Evolutionary conservation across 148 eudicot genomes (phyloP).

Genomic region (Chenopodium berlandieri): DNA sequence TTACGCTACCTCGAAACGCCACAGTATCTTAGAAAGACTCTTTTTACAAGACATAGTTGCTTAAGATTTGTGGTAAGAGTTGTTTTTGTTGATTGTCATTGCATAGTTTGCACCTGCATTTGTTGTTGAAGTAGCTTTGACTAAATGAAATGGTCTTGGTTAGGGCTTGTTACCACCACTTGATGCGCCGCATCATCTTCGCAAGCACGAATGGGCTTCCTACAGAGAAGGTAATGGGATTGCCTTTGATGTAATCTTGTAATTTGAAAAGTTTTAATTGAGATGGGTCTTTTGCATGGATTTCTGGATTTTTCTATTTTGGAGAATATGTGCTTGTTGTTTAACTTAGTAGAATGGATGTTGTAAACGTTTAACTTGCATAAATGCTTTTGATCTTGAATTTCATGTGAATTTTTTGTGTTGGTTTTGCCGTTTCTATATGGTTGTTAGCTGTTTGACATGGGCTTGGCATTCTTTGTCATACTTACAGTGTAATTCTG

Average conservation of each 20-base stretch:
- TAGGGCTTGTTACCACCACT: conserved; percentile 96
- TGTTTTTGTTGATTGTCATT: conserved; percentile 5
- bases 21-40: conserved; percentile 76
- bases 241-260: neutral
- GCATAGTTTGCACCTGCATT: neutral
- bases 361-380: neutral
- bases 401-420: neutral
- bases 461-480: neutral
- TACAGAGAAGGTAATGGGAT: conserved; percentile 73
- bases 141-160: conserved; percentile 10
- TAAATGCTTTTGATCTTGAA: neutral
- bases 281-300: neutral
- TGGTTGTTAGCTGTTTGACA: neutral
- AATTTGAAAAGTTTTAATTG: neutral
- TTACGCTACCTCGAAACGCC: conserved; percentile 92
- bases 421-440: neutral
- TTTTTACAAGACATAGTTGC: conserved; percentile 66
- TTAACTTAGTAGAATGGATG: neutral
- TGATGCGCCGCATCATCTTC: conserved; percentile 98
- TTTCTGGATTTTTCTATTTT: neutral
- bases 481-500: neutral
- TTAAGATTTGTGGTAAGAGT: conserved; percentile 78
- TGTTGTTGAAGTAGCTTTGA: neutral
- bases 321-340: neutral
- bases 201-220: conserved; percentile 97